Evolutionary conservation across 1,139 yeast genomes (phyloP).

Genomic region (Saccharomyces hybrid): DNA sequence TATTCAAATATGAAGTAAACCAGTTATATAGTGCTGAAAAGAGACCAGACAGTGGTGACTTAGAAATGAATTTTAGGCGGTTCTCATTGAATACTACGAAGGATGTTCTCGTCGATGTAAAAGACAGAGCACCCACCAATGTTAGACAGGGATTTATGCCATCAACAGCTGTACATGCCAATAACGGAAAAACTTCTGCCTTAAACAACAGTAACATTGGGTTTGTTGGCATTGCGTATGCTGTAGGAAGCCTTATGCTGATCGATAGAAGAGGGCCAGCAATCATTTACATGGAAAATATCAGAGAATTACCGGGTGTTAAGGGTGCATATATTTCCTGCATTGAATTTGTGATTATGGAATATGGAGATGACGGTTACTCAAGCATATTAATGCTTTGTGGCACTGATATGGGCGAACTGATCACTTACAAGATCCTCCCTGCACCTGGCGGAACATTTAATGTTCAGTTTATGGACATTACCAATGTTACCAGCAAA

Average conservation of each 20-base stretch:
- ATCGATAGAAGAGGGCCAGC: slow-evolving; percentile 86
- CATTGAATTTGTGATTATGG: slow-evolving; percentile 68
- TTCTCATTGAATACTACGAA: slow-evolving; percentile 26
- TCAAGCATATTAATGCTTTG: slow-evolving; percentile 65
- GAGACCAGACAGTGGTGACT: slow-evolving; percentile 18
- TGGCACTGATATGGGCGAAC: slow-evolving; percentile 76
- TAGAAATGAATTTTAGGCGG: slow-evolving; percentile 29
- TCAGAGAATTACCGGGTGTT: slow-evolving; percentile 22
- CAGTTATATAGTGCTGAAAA: slow-evolving; percentile 33
- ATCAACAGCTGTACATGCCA: slow-evolving; percentile 42
- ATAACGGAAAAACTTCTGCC: slow-evolving; percentile 47
- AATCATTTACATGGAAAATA: slow-evolving; percentile 50
- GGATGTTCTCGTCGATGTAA: slow-evolving; percentile 31
- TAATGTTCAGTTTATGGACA: slow-evolving; percentile 48
- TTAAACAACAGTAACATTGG: slow-evolving; percentile 69
- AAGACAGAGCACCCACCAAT: slow-evolving; percentile 36
- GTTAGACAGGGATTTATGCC: slow-evolving; percentile 68
- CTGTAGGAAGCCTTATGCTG: slow-evolving; percentile 64
- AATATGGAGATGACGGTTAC: slow-evolving; percentile 51
- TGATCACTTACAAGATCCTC: slow-evolving; percentile 56
- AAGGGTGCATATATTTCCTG: slow-evolving; percentile 41
- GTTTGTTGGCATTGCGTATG: slow-evolving; percentile 76
- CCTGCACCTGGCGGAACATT: slow-evolving; percentile 69
- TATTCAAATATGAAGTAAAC: slow-evolving; percentile 66
- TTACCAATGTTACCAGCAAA: slow-evolving; percentile 41